A percentile compares a stretch with the other conserved stretches of the same genome.
phyloP scores from a whole-genome alignment of 2,329 filamentous ascomycete species.

The Stenocarpella maydis region DNA sequence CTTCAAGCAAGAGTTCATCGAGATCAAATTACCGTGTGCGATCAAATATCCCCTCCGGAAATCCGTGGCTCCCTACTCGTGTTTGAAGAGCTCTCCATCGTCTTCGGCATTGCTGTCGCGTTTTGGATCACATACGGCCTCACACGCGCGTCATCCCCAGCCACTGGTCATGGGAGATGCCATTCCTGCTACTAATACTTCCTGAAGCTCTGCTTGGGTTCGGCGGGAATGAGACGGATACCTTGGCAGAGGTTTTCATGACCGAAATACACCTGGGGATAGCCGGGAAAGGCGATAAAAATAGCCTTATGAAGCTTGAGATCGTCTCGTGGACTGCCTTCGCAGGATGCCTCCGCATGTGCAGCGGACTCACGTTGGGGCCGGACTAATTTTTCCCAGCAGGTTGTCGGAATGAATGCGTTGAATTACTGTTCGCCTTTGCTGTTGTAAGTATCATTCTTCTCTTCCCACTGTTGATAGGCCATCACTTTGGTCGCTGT shows the following conservation, averaged over 20 bases:
- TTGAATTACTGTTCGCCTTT: constrained; percentile 57
- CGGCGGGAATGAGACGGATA: constrained; percentile 58
- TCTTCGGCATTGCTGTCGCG: constrained; percentile 43
- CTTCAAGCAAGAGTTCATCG: not conserved
- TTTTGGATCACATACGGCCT: constrained; percentile 42
- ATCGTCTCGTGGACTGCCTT: constrained; percentile 53
- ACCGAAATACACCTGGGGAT: constrained; percentile 44
- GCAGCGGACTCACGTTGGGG: constrained; percentile 54
- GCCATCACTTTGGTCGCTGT: too few relatives aligned
- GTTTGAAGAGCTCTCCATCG: constrained; percentile 44
- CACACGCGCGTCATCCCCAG: constrained; percentile 39
- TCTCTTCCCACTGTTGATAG: too few relatives aligned
- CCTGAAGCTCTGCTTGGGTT: constrained; percentile 42
- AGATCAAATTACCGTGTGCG: constrained; percentile 11
- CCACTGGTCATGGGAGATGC: constrained; percentile 48
- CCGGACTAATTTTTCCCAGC: constrained; percentile 66
- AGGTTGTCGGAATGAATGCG: constrained; percentile 60
- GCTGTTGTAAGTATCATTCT: constrained; percentile 44
- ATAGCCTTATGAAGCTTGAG: constrained; percentile 40
- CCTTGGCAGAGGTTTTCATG: constrained; percentile 54
- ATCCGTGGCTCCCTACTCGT: constrained; percentile 44
- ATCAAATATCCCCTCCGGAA: constrained; percentile 40
- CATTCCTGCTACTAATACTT: constrained; percentile 53
- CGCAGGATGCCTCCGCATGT: constrained; percentile 58
- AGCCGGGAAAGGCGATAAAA: constrained; percentile 42